These are phyloP conservation scores for Basidiobolus meristosporus DNA, from an alignment of 371 early-diverging fungal genomes.

Conservation along the genomic window DNA sequence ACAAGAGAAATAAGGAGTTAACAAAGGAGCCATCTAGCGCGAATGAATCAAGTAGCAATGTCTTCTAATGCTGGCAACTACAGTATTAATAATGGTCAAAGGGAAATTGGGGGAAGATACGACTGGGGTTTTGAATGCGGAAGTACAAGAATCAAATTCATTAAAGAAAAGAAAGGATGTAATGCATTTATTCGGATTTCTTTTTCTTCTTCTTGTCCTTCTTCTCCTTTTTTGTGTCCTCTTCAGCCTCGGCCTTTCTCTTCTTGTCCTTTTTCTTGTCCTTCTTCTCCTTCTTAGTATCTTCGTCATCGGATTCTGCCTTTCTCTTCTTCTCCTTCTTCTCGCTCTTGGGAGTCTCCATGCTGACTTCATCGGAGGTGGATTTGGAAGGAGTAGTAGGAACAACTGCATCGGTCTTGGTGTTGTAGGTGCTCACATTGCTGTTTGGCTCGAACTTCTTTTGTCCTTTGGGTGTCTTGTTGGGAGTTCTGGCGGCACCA, in stretches of 20 bases:
- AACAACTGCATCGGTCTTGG: slow-evolving; percentile 49
- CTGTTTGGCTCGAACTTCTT: background rate
- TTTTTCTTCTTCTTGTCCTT: slow-evolving; percentile 13
- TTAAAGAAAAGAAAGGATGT: too few relatives aligned
- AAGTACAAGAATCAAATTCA: too few relatives aligned
- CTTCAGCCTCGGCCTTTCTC: slow-evolving; percentile 12
- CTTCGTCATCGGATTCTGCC: slow-evolving; percentile 1
- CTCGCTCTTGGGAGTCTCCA: slow-evolving; percentile 6
- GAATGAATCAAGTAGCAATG: too few relatives aligned
- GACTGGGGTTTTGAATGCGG: too few relatives aligned
- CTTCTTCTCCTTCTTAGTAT: background rate
- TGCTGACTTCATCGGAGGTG: slow-evolving; percentile 9
- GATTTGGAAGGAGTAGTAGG: slow-evolving; percentile 11
- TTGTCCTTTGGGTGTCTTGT: background rate
- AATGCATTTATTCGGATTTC: slow-evolving; percentile 3
- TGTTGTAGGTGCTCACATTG: slow-evolving; percentile 1
- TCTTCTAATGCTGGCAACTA: too few relatives aligned
- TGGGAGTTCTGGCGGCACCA: slow-evolving; percentile 31
- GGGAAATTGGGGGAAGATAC: too few relatives aligned
- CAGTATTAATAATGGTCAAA: too few relatives aligned
- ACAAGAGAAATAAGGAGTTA: too few relatives aligned
- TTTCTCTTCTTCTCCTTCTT: slow-evolving; percentile 2
- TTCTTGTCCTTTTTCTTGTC: slow-evolving; percentile 1
- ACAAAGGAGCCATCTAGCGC: too few relatives aligned
- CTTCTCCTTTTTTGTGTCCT: slow-evolving; percentile 7